Evolutionary conservation across 257 asterid genomes (phyloP).

Genomic region (Nyctanthes arbortristis): DNA sequence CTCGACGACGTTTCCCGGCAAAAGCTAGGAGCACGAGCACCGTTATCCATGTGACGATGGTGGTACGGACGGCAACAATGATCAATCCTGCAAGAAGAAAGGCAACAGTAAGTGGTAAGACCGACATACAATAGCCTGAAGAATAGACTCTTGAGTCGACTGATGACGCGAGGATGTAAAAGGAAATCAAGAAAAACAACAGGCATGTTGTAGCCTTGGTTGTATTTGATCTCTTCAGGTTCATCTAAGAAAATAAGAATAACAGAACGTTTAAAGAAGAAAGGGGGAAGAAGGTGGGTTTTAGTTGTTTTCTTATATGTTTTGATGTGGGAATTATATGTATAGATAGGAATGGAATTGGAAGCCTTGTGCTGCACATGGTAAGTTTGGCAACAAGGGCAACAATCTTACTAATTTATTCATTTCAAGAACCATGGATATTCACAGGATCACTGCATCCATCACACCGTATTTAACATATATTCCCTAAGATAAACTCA

Average conservation of each 20-base stretch:
- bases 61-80: conserved; percentile 54
- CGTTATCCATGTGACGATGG: conserved; percentile 72
- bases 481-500: too few species aligned
- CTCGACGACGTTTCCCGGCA: conserved; percentile 69
- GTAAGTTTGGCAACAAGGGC: conserved; percentile 68
- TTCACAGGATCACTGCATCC: neutral
- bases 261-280: conserved; percentile 22
- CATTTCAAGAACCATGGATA: conserved; percentile 23
- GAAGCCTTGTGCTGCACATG: conserved; percentile 75
- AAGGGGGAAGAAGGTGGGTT: neutral
- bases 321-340: conserved; percentile 26
- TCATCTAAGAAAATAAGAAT: conserved; percentile 43
- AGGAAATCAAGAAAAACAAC: conserved; percentile 41
- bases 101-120: conserved; percentile 24
- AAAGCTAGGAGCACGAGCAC: conserved; percentile 70
- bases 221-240: conserved; percentile 26
- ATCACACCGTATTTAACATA: neutral
- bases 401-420: conserved; percentile 36
- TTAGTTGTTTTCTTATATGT: neutral
- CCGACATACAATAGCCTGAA: conserved; percentile 22
- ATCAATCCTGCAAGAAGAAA: conserved; percentile 35
- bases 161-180: conserved; percentile 34
- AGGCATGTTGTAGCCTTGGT: conserved; percentile 39
- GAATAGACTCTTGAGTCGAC: conserved; percentile 14
- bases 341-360: conserved; percentile 32